Evolutionary conservation across 2,329 filamentous ascomycete species (phyloP), one percentile per base, ranked within the genome.

Genomic region (Pyricularia pennisetigena): DNA sequence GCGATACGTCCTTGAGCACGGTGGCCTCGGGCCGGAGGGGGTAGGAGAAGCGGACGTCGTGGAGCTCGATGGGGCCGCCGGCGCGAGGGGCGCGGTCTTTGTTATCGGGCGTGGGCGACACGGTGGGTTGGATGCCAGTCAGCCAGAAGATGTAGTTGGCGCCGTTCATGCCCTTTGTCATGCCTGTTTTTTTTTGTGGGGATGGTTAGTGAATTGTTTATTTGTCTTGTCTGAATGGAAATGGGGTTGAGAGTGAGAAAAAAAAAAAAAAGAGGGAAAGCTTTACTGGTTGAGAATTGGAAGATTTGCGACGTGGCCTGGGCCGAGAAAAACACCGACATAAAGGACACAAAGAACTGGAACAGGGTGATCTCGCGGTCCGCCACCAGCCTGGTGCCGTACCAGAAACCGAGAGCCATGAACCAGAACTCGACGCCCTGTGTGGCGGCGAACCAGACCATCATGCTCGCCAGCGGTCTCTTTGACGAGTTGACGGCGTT

Each of bases 11-110:
- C 4, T 79, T 75, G 1, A 84, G 74, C 69, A 82, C 78, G 32
- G 77, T 74, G 0, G 76, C 73, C 67, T 79, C 72, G 28, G 79
- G 77, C 28, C 81, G 75, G 67, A 80, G 72, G 3, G 88, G 87
- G 70, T 91, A 92, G 2, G 86, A 81, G 74, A 92, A 91, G 24
- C 82, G 78, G n/a, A 90, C 81, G 41, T 85, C 76, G 8, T 81
- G 78, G 69, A 90, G 82, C 16, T 81, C 78, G 2, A 89, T 79
- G 0, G 78, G 76, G 65, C 70, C 70, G 16, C 68, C 68, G 9
- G 64, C 54, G 16, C 74, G 75, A 1, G 81, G 81, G 0, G 75
- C 76, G 0, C 74, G 76, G 35, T 77, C 72, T 10, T 72, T 71
- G 72, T 83, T 83, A 30, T 79, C 73, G 1, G 74, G 71, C 0